phyloP scores from a whole-genome alignment of 2,329 filamentous ascomycete species.

The Fusarium sp. region DNA sequence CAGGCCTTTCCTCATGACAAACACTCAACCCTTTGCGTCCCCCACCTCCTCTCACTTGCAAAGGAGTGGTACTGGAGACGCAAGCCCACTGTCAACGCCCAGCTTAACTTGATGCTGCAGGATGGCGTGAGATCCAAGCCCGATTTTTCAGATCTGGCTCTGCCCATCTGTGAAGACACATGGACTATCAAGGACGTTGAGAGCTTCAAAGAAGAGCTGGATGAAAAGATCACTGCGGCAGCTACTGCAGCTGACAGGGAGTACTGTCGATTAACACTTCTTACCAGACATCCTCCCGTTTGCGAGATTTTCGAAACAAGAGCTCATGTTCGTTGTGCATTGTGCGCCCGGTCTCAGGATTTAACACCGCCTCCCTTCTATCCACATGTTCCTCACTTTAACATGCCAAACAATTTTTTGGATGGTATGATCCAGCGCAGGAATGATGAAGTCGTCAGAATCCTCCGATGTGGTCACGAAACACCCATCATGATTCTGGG shows the following conservation, averaged over 20 bases:
- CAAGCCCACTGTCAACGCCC: background rate
- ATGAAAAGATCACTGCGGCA: background rate
- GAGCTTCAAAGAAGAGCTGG: slow-evolving; percentile 9
- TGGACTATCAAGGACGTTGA: slow-evolving; percentile 8
- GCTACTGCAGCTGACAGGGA: background rate
- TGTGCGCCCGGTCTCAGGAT: background rate
- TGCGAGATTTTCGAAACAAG: background rate
- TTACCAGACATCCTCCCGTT: background rate
- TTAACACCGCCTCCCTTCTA: background rate
- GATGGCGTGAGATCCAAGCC: background rate
- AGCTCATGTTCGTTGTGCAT: background rate
- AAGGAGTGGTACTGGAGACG: slow-evolving; percentile 28
- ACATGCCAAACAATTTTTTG: background rate
- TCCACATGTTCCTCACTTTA: background rate
- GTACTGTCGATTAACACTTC: background rate
- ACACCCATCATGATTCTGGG: slow-evolving; percentile 16
- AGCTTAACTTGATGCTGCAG: background rate
- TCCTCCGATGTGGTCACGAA: slow-evolving; percentile 12
- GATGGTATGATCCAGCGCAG: background rate
- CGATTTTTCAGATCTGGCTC: slow-evolving; percentile 17
- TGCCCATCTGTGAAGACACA: slow-evolving; percentile 17
- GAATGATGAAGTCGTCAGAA: background rate
- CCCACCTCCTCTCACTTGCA: slow-evolving; percentile 26
- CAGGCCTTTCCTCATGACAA: slow-evolving; percentile 37
- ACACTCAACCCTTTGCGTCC: slow-evolving; percentile 25